A percentile compares a stretch with the other conserved stretches of the same genome.
phyloP scores from a whole-genome alignment of 202 grass and related monocot species.

The Zizania palustris region DNA sequence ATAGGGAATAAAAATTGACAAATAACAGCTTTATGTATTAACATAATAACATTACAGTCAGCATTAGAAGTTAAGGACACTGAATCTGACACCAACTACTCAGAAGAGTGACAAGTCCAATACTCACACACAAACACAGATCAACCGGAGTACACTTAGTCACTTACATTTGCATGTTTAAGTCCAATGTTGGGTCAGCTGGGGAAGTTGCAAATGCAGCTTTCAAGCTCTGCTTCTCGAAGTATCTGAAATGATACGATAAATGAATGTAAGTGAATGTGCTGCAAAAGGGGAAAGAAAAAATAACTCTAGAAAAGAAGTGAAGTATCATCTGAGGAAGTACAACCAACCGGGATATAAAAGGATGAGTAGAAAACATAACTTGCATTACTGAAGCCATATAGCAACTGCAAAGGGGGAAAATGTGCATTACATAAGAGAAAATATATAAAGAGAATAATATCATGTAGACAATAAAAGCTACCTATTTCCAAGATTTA shows the following conservation, averaged over 20 bases:
- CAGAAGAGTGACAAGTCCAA: neutral
- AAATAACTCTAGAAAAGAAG: constrained; percentile 35
- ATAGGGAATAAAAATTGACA: constrained; percentile 4
- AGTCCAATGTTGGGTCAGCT: constrained; percentile 87
- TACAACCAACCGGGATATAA: constrained; percentile 74
- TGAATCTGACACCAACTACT: constrained; percentile 1
- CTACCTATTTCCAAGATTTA: constrained; percentile 96
- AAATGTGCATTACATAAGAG: neutral
- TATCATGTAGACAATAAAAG: constrained; percentile 3
- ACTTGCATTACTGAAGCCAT: constrained; percentile 99
- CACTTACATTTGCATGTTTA: constrained; percentile 97
- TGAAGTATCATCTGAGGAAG: constrained; percentile 3
- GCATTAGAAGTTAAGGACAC: constrained; percentile 5
- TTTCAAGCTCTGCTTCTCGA: constrained; percentile 86
- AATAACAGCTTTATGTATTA: neutral
- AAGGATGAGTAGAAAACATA: constrained; percentile 78
- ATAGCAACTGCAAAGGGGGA: constrained; percentile 70
- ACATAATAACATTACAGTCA: neutral
- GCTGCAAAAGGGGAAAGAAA: neutral
- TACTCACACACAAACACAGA: neutral
- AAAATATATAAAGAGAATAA: constrained; percentile 32
- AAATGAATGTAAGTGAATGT: neutral
- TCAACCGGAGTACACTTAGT: constrained; percentile 47
- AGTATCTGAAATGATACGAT: constrained; percentile 65
- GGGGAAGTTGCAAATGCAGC: constrained; percentile 65